Conservation (phyloP, 257 asterid genomes). For the Jacaranda mimosifolia region DNA sequence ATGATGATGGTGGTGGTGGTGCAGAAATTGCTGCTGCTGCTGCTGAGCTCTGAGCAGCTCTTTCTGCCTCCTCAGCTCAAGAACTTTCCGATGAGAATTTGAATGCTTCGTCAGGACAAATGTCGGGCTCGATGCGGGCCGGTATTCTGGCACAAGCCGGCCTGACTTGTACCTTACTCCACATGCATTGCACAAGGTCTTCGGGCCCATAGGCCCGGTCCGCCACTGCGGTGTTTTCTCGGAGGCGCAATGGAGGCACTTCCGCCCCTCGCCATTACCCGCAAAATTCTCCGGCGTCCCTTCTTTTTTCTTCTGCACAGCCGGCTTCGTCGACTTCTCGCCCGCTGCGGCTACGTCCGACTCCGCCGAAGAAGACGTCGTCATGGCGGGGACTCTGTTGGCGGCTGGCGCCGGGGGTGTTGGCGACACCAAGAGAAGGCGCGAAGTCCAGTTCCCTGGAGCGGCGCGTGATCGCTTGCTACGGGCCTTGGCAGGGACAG, state of each 20-base stretch:
- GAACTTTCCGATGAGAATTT: constrained; percentile 84
- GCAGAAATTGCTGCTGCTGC: constrained; percentile 49
- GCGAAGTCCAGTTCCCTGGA: constrained; percentile 85
- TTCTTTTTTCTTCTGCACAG: constrained; percentile 45
- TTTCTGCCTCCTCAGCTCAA: constrained; percentile 84
- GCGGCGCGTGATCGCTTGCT: constrained; percentile 93
- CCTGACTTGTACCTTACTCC: constrained; percentile 94
- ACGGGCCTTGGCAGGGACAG: constrained; percentile 91
- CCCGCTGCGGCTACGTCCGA: constrained; percentile 38
- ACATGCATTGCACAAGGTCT: constrained; percentile 89
- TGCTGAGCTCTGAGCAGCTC: constrained; percentile 63
- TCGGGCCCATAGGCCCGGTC: constrained; percentile 98
- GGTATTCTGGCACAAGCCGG: constrained; percentile 84
- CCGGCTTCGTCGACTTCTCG: constrained; percentile 42
- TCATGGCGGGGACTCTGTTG: background rate
- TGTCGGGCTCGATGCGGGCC: constrained; percentile 96
- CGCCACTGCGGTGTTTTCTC: constrained; percentile 98
- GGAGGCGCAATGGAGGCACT: constrained; percentile 89
- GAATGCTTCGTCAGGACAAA: constrained; percentile 87
- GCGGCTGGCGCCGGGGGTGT: constrained; percentile 8
- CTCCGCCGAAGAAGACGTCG: constrained; percentile 54
- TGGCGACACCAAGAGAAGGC: constrained; percentile 62
- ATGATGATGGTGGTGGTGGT: constrained; percentile 40
- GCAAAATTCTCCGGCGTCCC: constrained; percentile 28
- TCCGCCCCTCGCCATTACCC: constrained; percentile 59